A percentile compares a stretch with the other conserved stretches of the same genome.
phyloP scores from a whole-genome alignment of 768 basidiomycete genomes.

The Cyclocybe cylindracea region DNA sequence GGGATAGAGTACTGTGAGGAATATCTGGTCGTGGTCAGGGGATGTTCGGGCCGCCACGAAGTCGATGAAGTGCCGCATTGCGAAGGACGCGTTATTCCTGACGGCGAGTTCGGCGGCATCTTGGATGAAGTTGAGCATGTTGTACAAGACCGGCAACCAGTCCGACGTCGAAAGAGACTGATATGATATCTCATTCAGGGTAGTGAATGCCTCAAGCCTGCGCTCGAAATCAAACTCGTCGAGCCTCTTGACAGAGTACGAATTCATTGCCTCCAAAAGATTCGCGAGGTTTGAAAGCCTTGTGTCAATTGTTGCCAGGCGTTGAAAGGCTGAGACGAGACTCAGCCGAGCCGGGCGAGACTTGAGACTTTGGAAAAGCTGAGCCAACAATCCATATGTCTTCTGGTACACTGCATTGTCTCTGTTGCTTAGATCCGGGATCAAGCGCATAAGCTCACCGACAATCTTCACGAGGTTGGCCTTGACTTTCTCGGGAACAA shows the following conservation, averaged over 20 bases:
- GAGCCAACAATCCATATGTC: constrained; percentile 68
- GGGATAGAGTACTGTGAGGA: constrained; percentile 70
- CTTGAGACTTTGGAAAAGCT: constrained; percentile 76
- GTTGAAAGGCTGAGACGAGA: constrained; percentile 66
- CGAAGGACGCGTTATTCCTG: constrained; percentile 75
- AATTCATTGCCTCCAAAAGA: constrained; percentile 73
- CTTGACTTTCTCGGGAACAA: constrained; percentile 87
- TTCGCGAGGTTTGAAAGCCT: constrained; percentile 49
- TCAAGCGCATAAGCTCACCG: constrained; percentile 61
- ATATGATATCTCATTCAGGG: constrained; percentile 70
- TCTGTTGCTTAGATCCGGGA: constrained; percentile 58
- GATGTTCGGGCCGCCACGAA: constrained; percentile 42
- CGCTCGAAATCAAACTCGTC: constrained; percentile 94
- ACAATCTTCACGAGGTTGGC: constrained; percentile 76
- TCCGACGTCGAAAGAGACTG: constrained; percentile 48
- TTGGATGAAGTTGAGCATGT: constrained; percentile 83
- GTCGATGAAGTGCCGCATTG: constrained; percentile 80
- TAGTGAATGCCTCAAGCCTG: constrained; percentile 73
- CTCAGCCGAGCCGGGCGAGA: constrained; percentile 69
- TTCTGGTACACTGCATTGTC: constrained; percentile 45
- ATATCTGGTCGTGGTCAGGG: constrained; percentile 50
- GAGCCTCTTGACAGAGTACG: constrained; percentile 78
- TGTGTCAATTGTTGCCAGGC: constrained; percentile 43
- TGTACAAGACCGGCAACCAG: constrained; percentile 86
- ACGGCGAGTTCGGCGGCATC: constrained; percentile 88